These are phyloP conservation scores for Castanea mollissima DNA, from an alignment of 306 rosid species.

Conservation along the genomic window DNA sequence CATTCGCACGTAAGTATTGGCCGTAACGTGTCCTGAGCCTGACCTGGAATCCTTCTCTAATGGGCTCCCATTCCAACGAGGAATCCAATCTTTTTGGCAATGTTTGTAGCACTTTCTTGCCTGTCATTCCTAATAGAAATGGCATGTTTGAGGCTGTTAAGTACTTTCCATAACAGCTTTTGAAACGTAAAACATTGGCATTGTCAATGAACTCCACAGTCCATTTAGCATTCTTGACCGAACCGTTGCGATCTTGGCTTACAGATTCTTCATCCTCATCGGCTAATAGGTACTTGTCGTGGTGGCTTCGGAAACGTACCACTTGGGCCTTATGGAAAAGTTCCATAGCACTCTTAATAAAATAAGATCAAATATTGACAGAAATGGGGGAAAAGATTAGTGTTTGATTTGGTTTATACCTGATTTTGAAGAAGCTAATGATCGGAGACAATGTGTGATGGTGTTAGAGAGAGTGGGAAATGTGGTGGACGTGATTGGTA, in stretches of 20 bases:
- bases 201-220: conserved; percentile 50
- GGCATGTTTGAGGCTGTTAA: conserved; percentile 87
- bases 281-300: conserved; percentile 73
- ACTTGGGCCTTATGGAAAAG: conserved; percentile 60
- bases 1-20: conserved; percentile 70
- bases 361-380: background rate
- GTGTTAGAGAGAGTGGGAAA: background rate
- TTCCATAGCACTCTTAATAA: conserved; percentile 48
- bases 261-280: conserved; percentile 67
- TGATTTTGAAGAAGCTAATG: background rate
- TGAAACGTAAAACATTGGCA: conserved; percentile 42
- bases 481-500: background rate
- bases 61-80: conserved; percentile 90
- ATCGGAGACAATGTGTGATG: background rate
- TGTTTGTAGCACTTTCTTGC: conserved; percentile 72
- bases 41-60: conserved; percentile 68
- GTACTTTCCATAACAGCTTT: conserved; percentile 67
- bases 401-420: background rate
- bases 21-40: conserved; percentile 66
- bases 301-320: conserved; percentile 76
- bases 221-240: conserved; percentile 65
- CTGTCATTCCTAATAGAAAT: conserved; percentile 52
- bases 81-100: conserved; percentile 61
- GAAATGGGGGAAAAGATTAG: background rate
- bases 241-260: conserved; percentile 66